A percentile compares a stretch with the other conserved stretches of the same genome.
phyloP scores from a whole-genome alignment of 306 rosid genomes.

The Cucurbita ficifolia region DNA sequence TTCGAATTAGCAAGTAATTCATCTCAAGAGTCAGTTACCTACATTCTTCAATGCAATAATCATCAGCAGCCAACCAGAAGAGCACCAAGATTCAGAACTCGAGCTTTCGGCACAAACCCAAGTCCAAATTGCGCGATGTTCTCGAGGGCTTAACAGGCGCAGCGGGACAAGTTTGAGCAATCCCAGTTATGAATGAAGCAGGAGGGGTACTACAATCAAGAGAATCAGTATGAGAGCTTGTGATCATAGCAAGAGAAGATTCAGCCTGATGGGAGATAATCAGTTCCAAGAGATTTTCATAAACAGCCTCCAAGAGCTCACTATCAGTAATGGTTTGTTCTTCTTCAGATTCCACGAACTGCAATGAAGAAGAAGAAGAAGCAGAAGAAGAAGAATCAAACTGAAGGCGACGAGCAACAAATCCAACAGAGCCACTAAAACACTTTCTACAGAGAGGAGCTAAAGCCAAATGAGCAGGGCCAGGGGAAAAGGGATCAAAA shows the following conservation, averaged over 20 bases:
- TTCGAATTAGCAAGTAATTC: conserved; percentile 10
- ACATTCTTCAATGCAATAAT: conserved; percentile 6
- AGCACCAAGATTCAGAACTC: conserved; percentile 30
- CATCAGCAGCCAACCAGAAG: not conserved
- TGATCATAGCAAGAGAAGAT: conserved; percentile 14
- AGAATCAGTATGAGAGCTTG: conserved; percentile 13
- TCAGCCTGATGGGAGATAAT: conserved; percentile 42
- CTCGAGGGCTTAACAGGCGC: conserved; percentile 39
- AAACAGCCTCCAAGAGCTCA: conserved; percentile 43
- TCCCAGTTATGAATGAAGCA: conserved; percentile 12
- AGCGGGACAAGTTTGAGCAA: conserved; percentile 42
- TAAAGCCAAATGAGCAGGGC: conserved; percentile 27
- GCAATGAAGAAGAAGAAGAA: conserved; percentile 1
- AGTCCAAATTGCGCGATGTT: conserved; percentile 25
- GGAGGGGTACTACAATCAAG: conserved; percentile 39
- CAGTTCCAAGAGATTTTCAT: conserved; percentile 38
- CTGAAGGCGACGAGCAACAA: conserved; percentile 37
- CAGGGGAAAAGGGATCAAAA: conserved; percentile 67
- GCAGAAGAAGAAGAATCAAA: conserved; percentile 18
- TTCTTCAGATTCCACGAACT: conserved; percentile 12
- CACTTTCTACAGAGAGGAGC: conserved; percentile 38
- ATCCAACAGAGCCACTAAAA: conserved; percentile 15
- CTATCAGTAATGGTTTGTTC: conserved; percentile 34
- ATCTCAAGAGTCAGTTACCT: conserved; percentile 12
- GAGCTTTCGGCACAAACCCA: conserved; percentile 58